Conservation (phyloP, 306 rosid genomes). For the Vigna reflexopilosa region DNA sequence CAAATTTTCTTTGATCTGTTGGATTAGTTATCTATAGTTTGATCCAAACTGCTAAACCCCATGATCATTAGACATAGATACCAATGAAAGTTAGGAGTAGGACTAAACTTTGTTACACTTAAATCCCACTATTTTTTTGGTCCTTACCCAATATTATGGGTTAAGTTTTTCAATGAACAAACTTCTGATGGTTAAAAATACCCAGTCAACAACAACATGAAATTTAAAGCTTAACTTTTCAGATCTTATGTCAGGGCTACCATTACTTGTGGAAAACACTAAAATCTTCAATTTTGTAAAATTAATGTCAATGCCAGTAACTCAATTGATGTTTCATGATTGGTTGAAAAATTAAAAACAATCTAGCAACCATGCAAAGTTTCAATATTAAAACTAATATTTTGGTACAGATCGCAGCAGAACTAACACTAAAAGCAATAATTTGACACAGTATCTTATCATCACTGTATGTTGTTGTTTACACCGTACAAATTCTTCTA, state of each 20-base stretch:
- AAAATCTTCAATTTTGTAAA: too few relatives aligned
- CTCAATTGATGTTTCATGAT: neutral
- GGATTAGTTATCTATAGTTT: constrained; percentile 12
- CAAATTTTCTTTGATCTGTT: constrained; percentile 12
- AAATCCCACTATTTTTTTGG: too few relatives aligned
- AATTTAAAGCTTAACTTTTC: constrained; percentile 6
- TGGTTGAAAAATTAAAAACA: too few relatives aligned
- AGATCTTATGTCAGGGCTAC: neutral
- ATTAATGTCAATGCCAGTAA: neutral
- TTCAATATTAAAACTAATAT: neutral
- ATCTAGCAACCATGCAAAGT: neutral
- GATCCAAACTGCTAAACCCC: neutral
- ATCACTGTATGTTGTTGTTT: neutral
- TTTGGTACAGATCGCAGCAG: neutral
- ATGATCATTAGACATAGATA: neutral
- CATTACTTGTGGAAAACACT: too few relatives aligned
- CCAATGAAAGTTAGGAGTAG: neutral
- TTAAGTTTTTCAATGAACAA: neutral
- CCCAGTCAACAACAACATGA: neutral
- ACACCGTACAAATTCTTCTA: neutral
- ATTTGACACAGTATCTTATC: neutral
- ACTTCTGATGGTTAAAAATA: neutral
- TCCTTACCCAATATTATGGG: too few relatives aligned
- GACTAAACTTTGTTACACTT: neutral
- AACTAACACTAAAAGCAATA: neutral